phyloP scores from a whole-genome alignment of 2,329 filamentous ascomycete genomes.

The Knufia petricola region DNA sequence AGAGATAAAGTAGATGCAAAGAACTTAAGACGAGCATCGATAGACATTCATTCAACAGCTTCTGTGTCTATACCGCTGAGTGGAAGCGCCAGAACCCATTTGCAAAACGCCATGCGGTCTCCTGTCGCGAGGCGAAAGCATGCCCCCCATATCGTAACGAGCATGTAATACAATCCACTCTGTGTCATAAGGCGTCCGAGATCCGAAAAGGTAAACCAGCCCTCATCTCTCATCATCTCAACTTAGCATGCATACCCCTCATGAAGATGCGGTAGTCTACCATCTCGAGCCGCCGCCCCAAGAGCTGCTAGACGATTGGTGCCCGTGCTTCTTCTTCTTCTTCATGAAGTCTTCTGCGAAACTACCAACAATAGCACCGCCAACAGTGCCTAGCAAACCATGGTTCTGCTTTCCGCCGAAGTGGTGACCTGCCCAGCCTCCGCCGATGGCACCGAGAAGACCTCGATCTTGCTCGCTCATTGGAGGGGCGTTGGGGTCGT shows the following conservation, averaged over 20 bases:
- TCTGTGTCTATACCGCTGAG: too few relatives aligned
- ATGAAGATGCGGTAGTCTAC: not conserved
- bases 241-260: too few relatives aligned
- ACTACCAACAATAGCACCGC: slow-evolving; percentile 47
- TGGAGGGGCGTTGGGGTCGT: slow-evolving; percentile 35
- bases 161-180: too few relatives aligned
- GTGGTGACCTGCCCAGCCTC: slow-evolving; percentile 48
- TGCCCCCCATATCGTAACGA: too few relatives aligned
- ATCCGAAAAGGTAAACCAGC: too few relatives aligned
- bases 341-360: slow-evolving; percentile 48
- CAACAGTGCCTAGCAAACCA: slow-evolving; percentile 48
- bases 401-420: slow-evolving; percentile 49
- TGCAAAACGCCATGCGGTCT: too few relatives aligned
- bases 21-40: too few relatives aligned
- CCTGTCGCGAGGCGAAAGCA: too few relatives aligned
- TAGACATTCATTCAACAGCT: too few relatives aligned
- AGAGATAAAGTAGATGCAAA: too few relatives aligned
- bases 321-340: slow-evolving; percentile 32
- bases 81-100: too few relatives aligned
- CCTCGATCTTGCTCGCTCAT: slow-evolving; percentile 46
- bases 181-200: too few relatives aligned
- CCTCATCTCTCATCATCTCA: not conserved
- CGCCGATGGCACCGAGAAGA: slow-evolving; percentile 47
- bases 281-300: slow-evolving; percentile 15
- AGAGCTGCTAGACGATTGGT: slow-evolving; percentile 18